Conservation (phyloP, 495 filamentous ascomycete species). For the Penicillium crystallinum region DNA sequence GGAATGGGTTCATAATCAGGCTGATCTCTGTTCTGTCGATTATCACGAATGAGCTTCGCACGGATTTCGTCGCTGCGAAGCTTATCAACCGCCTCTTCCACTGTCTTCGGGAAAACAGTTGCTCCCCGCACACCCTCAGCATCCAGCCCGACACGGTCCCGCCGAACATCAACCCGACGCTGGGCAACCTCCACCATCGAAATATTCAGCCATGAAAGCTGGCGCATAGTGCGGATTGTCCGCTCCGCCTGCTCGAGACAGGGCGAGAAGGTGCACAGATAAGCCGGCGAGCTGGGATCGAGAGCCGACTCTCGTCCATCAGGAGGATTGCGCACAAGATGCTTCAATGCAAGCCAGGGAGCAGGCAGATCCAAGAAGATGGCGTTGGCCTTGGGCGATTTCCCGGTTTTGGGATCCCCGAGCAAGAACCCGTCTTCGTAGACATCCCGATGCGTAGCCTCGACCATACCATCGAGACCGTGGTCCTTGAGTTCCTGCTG, state of each 20-base stretch:
- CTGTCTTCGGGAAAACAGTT: slow-evolving; percentile 55
- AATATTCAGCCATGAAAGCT: slow-evolving; percentile 83
- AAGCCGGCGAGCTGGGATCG: slow-evolving; percentile 56
- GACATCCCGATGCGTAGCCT: slow-evolving; percentile 87
- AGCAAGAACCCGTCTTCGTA: slow-evolving; percentile 80
- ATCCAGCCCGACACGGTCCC: slow-evolving; percentile 69
- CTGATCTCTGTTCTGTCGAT: slow-evolving; percentile 9
- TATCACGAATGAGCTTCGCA: slow-evolving; percentile 49
- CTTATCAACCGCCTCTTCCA: slow-evolving; percentile 70
- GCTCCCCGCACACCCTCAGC: slow-evolving; percentile 55
- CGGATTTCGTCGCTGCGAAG: slow-evolving; percentile 67
- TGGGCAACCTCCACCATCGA: slow-evolving; percentile 84
- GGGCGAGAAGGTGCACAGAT: slow-evolving; percentile 90
- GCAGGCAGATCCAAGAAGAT: slow-evolving; percentile 92
- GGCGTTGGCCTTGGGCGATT: slow-evolving; percentile 63
- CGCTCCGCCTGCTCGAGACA: slow-evolving; percentile 92
- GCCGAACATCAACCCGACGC: slow-evolving; percentile 68
- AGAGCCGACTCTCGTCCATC: slow-evolving; percentile 54
- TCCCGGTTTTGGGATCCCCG: slow-evolving; percentile 35
- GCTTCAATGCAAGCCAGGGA: slow-evolving; percentile 83
- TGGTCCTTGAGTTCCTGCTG: slow-evolving; percentile 69
- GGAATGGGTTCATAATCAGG: not conserved
- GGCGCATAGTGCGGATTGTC: slow-evolving; percentile 72
- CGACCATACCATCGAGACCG: slow-evolving; percentile 63
- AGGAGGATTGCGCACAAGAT: slow-evolving; percentile 61